A percentile compares a stretch with the other conserved stretches of the same genome.
phyloP scores from a whole-genome alignment of 768 basidiomycete species.

The Termitomyces sp. region DNA sequence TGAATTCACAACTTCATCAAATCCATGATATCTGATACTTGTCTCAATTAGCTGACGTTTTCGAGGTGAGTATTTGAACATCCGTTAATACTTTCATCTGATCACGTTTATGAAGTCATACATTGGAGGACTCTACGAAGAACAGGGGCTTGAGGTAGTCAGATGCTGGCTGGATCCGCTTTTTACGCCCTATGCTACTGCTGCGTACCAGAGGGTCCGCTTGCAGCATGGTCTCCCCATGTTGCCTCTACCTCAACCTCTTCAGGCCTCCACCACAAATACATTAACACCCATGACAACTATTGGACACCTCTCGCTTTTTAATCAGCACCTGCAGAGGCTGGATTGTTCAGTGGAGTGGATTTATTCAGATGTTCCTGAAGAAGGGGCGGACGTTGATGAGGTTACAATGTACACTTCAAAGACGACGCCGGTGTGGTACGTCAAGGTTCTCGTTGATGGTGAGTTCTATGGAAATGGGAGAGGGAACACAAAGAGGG shows the following conservation, averaged over 20 bases:
- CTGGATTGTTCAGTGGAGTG: slow-evolving; percentile 57
- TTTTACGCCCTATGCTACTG: slow-evolving; percentile 55
- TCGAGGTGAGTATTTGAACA: slow-evolving; percentile 49
- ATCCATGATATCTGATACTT: slow-evolving; percentile 4
- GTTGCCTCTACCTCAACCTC: slow-evolving; percentile 20
- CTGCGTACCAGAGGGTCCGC: slow-evolving; percentile 62
- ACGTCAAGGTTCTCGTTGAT: slow-evolving; percentile 58
- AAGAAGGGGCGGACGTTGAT: slow-evolving; percentile 17
- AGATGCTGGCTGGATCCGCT: slow-evolving; percentile 57
- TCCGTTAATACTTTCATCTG: slow-evolving; percentile 1
- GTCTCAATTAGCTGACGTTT: slow-evolving; percentile 56
- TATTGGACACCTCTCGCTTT: slow-evolving; percentile 68
- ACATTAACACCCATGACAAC: slow-evolving; percentile 22
- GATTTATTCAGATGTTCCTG: slow-evolving; percentile 47
- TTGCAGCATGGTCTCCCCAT: slow-evolving; percentile 61
- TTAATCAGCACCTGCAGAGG: slow-evolving; percentile 75
- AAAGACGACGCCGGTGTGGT: slow-evolving; percentile 75
- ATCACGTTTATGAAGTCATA: slow-evolving; percentile 48
- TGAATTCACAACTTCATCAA: neutral
- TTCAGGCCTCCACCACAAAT: slow-evolving; percentile 14
- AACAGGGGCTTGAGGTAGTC: slow-evolving; percentile 57
- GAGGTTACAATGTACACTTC: slow-evolving; percentile 32
- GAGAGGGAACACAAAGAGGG: slow-evolving; percentile 71
- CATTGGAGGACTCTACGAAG: slow-evolving; percentile 72
- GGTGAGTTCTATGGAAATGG: slow-evolving; percentile 58